A percentile compares a stretch with the other conserved stretches of the same genome.
These are phyloP conservation scores for Phlebopus sp. DNA, from an alignment of 1,284 basidiomycete species.

Conservation along the genomic window DNA sequence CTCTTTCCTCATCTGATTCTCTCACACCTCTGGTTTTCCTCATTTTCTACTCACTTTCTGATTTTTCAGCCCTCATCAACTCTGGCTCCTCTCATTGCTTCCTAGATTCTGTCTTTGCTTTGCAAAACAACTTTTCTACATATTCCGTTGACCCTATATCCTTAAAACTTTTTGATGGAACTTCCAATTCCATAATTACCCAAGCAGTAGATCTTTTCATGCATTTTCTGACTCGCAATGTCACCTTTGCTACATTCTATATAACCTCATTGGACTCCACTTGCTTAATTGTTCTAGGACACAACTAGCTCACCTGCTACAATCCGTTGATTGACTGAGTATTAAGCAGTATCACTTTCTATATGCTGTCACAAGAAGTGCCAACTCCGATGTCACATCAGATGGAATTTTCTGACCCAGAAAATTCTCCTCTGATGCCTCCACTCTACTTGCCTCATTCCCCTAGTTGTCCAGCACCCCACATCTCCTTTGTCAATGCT, in stretches of 20 bases:
- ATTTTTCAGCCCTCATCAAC: background rate
- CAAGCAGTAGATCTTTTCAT: background rate
- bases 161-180: background rate
- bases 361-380: no score
- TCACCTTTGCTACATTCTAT: constrained; percentile 1
- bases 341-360: no score
- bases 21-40: background rate
- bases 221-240: background rate
- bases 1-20: constrained; percentile 1
- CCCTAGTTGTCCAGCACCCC: background rate
- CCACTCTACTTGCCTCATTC: no score
- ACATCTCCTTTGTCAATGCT: background rate
- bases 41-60: background rate
- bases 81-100: constrained; percentile 2
- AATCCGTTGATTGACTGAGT: no score
- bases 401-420: no score
- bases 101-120: background rate
- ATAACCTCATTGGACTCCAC: no score
- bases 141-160: background rate
- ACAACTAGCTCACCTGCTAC: no score
- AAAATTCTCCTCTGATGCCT: background rate
- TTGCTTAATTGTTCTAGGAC: no score
- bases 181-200: no score
- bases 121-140: background rate
- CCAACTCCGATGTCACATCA: no score